Percentiles rank a stretch among this genome's conserved stretches.
These are phyloP conservation scores for Clonostachys sp. DNA, from an alignment of 2,329 filamentous ascomycete species.

Conservation along the genomic window DNA sequence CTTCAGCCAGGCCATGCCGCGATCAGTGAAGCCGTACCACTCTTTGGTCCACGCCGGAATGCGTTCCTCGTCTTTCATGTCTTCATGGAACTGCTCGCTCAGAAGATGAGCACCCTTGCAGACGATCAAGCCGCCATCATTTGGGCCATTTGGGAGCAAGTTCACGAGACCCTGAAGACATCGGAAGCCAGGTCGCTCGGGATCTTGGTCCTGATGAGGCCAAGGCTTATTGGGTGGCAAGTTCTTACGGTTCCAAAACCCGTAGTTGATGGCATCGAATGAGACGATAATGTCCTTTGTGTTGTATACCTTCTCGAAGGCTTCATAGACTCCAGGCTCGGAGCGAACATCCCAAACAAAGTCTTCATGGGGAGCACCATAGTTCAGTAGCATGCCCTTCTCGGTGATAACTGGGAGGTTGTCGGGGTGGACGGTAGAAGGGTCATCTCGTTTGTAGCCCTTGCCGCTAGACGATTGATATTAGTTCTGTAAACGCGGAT, in stretches of 20 bases:
- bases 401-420: conserved; percentile 13
- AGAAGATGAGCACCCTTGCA: conserved; percentile 15
- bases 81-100: conserved; percentile 29
- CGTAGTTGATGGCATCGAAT: too few species aligned
- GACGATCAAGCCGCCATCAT: too few species aligned
- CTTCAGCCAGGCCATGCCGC: conserved; percentile 27
- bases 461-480: too few species aligned
- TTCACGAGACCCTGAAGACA: too few species aligned
- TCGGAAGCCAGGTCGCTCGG: too few species aligned
- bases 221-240: too few species aligned
- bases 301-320: conserved; percentile 39
- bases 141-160: too few species aligned
- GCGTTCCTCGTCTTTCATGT: conserved; percentile 21
- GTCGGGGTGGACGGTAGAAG: too few species aligned
- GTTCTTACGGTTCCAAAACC: too few species aligned
- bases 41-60: conserved; percentile 26
- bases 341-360: conserved; percentile 43
- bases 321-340: conserved; percentile 37
- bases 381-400: conserved; percentile 42
- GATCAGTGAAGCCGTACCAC: conserved; percentile 27
- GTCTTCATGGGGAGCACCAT: conserved; percentile 40
- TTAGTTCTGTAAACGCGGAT: too few species aligned
- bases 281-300: conserved; percentile 42
- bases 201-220: too few species aligned
- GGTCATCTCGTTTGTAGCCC: too few species aligned